These are phyloP conservation scores for Colletotrichum lupini DNA, from an alignment of 2,329 filamentous ascomycete species.

Conservation along the genomic window DNA sequence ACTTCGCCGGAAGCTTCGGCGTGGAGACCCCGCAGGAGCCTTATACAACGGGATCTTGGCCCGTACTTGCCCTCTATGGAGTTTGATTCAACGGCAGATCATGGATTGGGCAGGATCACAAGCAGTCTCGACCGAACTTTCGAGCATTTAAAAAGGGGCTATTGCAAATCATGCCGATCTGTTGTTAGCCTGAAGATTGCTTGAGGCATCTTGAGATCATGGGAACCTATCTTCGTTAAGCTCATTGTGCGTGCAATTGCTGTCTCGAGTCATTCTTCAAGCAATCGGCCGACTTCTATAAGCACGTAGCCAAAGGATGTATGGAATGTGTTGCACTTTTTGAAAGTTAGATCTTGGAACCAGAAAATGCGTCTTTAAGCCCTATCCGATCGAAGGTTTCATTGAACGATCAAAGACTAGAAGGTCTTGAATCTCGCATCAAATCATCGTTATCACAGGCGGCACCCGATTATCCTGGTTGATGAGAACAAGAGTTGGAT, in stretches of 20 bases:
- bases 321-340: not conserved
- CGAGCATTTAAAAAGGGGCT: not conserved
- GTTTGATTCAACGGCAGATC: not conserved
- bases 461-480: not conserved
- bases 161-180: not conserved
- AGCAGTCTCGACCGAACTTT: not conserved
- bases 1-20: not conserved
- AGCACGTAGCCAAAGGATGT: not conserved
- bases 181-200: not conserved
- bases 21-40: constrained; percentile 4
- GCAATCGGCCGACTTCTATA: not conserved
- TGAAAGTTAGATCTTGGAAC: not conserved
- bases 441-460: not conserved
- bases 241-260: not conserved
- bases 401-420: no score
- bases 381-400: not conserved
- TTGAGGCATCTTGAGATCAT: not conserved
- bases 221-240: not conserved
- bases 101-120: not conserved
- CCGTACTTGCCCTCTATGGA: not conserved
- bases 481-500: not conserved
- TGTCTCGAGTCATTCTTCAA: not conserved
- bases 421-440: not conserved
- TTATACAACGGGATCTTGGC: constrained; percentile 6
- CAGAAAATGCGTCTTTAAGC: not conserved